Percentiles rank a stretch among this genome's conserved stretches.
These are phyloP conservation scores for Calonectria hawksworthii DNA, from an alignment of 2,329 filamentous ascomycete genomes.

Conservation along the genomic window DNA sequence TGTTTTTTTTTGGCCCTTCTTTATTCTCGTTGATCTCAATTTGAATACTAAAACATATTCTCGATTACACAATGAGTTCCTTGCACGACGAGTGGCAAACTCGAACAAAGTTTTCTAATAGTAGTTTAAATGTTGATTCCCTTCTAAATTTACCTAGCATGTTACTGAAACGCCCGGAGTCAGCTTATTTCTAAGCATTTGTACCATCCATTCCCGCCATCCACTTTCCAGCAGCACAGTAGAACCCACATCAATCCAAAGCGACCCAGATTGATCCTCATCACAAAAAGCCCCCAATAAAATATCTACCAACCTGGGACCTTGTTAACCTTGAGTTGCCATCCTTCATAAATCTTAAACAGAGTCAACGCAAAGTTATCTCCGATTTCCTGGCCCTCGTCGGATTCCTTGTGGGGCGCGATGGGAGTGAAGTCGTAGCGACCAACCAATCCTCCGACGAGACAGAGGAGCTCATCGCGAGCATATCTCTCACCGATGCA, in stretches of 20 bases:
- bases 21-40: too few relatives aligned
- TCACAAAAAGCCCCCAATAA: neutral
- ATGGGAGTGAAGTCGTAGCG: neutral
- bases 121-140: neutral
- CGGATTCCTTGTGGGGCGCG: neutral
- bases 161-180: neutral
- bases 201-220: neutral
- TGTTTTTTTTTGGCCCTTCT: too few relatives aligned
- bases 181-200: neutral
- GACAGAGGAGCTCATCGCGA: neutral
- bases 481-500: conserved; percentile 2
- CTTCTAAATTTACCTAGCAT: neutral
- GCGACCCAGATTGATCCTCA: neutral
- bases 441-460: neutral
- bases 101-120: neutral
- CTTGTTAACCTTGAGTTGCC: neutral
- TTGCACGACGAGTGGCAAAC: neutral
- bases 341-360: neutral
- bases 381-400: neutral
- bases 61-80: too few relatives aligned
- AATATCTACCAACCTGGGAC: neutral
- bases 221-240: neutral
- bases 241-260: neutral
- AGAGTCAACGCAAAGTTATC: neutral
- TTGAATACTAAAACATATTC: too few relatives aligned